Percentiles rank a stretch among this genome's conserved stretches.
phyloP scores from a whole-genome alignment of 805 yeast genomes.

The Kodamaea fukazawae region DNA sequence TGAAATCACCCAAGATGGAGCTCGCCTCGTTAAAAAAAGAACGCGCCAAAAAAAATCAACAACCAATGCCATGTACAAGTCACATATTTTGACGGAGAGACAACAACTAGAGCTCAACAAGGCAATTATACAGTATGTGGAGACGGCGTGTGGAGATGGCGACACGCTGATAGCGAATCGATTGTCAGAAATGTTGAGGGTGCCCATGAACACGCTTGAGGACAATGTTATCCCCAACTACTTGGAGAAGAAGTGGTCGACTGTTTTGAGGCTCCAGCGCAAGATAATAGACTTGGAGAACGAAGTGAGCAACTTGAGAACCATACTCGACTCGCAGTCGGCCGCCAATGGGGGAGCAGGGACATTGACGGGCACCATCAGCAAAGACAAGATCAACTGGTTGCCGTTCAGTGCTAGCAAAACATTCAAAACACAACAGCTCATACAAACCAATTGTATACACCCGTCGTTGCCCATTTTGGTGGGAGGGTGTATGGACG shows the following conservation, averaged over 20 bases:
- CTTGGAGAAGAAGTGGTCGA: slow-evolving; percentile 82
- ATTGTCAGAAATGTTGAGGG: slow-evolving; percentile 12
- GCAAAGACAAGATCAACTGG: slow-evolving; percentile 51
- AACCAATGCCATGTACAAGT: slow-evolving; percentile 6
- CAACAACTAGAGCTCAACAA: slow-evolving; percentile 35
- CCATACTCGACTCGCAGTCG: slow-evolving; percentile 31
- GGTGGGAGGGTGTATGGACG: slow-evolving; percentile 69
- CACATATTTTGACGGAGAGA: slow-evolving; percentile 25
- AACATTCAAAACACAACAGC: slow-evolving; percentile 54
- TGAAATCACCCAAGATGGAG: too few species aligned
- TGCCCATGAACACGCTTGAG: slow-evolving; percentile 8
- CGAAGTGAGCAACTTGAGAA: slow-evolving; percentile 48
- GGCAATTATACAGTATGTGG: slow-evolving; percentile 44
- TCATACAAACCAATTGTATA: slow-evolving; percentile 60
- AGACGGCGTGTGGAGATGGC: slow-evolving; percentile 25
- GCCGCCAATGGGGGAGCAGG: slow-evolving; percentile 5
- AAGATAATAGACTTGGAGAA: slow-evolving; percentile 68
- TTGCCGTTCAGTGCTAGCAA: slow-evolving; percentile 51
- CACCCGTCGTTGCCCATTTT: slow-evolving; percentile 74
- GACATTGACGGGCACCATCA: slow-evolving; percentile 4
- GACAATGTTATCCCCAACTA: slow-evolving; percentile 36
- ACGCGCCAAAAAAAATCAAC: background rate
- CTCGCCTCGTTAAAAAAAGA: too few species aligned
- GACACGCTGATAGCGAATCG: slow-evolving; percentile 14
- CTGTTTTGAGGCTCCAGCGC: slow-evolving; percentile 77